These are phyloP conservation scores for Penicillium nordicum DNA, from an alignment of 2,329 filamentous ascomycete species.

Conservation along the genomic window DNA sequence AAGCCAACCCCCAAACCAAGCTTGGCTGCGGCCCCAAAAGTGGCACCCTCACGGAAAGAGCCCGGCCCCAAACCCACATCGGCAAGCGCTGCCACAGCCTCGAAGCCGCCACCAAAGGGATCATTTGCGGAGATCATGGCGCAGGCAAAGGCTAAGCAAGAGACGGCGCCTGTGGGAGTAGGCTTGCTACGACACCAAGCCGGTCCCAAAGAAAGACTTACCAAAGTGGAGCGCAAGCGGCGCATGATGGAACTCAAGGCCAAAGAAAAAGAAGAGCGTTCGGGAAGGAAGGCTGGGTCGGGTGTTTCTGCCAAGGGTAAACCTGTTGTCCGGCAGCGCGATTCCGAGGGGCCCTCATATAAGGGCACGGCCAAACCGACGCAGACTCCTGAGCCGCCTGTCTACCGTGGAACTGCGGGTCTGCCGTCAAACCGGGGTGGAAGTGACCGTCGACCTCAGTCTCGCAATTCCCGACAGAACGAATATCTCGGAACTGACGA, in stretches of 20 bases:
- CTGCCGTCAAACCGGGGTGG: slow-evolving; percentile 28
- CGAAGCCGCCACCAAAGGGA: slow-evolving; percentile 53
- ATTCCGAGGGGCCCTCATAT: slow-evolving; percentile 34
- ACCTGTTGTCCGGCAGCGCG: slow-evolving; percentile 29
- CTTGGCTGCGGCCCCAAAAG: slow-evolving; percentile 17
- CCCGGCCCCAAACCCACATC: slow-evolving; percentile 11
- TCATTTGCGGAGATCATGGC: slow-evolving; percentile 59
- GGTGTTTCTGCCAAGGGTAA: slow-evolving; percentile 20
- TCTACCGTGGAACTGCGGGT: slow-evolving; percentile 45
- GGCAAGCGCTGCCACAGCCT: slow-evolving; percentile 15
- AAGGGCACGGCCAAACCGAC: slow-evolving; percentile 39
- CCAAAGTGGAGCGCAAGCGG: slow-evolving; percentile 54
- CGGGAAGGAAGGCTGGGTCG: slow-evolving; percentile 28
- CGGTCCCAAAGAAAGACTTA: slow-evolving; percentile 53
- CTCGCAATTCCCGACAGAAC: slow-evolving; percentile 33
- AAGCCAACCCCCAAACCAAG: slow-evolving; percentile 23
- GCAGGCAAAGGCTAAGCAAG: slow-evolving; percentile 54
- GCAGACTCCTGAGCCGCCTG: slow-evolving; percentile 21
- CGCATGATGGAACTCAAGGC: slow-evolving; percentile 40
- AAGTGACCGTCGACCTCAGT: slow-evolving; percentile 27
- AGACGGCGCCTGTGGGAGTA: slow-evolving; percentile 44
- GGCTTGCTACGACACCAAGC: slow-evolving; percentile 57
- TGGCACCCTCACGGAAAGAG: slow-evolving; percentile 17
- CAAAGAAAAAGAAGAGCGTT: slow-evolving; percentile 38
- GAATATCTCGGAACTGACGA: slow-evolving; percentile 49